Evolutionary conservation across 1,139 yeast species (phyloP).

Genomic region (Protomyces gravidus): DNA sequence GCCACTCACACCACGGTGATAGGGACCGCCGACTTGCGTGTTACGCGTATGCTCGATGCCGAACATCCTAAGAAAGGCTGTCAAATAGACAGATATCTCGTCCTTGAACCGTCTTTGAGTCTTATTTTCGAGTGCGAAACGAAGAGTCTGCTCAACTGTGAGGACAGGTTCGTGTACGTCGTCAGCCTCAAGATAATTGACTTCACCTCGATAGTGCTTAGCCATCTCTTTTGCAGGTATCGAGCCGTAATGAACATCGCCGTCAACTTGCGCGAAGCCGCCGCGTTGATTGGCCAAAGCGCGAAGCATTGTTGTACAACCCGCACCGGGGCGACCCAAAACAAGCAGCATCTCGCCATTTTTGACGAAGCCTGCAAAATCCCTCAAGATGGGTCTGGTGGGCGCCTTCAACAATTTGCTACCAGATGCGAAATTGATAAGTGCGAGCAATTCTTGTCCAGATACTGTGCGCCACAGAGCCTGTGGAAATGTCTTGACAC

Average conservation of each 20-base stretch:
- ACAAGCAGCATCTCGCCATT: constrained; percentile 56
- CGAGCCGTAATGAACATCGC: constrained; percentile 28
- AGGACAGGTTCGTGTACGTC: constrained; percentile 70
- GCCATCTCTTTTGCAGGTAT: constrained; percentile 25
- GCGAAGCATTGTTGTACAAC: constrained; percentile 51
- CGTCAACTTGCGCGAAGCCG: constrained; percentile 47
- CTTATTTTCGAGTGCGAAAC: constrained; percentile 63
- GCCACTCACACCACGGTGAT: constrained; percentile 74
- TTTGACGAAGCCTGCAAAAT: constrained; percentile 46
- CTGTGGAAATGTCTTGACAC: constrained; percentile 50
- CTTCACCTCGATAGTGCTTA: constrained; percentile 26
- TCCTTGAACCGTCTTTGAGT: constrained; percentile 58
- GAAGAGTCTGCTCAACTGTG: constrained; percentile 65
- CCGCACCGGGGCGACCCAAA: constrained; percentile 43
- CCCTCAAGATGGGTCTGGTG: constrained; percentile 42
- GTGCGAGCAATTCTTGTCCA: constrained; percentile 15
- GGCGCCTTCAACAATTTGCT: constrained; percentile 8
- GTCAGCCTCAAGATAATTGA: constrained; percentile 36
- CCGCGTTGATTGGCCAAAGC: constrained; percentile 56
- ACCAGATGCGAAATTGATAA: constrained; percentile 28
- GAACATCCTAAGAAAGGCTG: constrained; percentile 66
- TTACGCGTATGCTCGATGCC: constrained; percentile 63
- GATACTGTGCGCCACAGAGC: constrained; percentile 36
- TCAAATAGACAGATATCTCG: constrained; percentile 60
- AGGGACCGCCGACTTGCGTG: constrained; percentile 67